phyloP scores from a whole-genome alignment of 2,329 filamentous ascomycete species.

The Myriangium duriaei region DNA sequence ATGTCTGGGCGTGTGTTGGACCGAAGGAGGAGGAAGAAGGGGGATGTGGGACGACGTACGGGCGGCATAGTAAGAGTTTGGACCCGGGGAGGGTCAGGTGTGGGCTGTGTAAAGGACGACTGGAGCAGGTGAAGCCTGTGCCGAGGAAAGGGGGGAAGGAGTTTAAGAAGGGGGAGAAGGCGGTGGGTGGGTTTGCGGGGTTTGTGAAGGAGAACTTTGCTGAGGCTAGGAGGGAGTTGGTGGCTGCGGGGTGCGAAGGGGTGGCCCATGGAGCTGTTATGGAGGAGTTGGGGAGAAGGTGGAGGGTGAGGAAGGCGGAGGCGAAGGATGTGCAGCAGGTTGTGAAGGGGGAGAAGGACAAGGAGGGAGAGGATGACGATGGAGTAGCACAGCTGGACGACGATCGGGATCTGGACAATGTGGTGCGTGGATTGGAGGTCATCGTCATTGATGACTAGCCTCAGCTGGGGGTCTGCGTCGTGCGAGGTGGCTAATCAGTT shows the following conservation, averaged over 20 bases:
- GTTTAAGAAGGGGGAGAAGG: constrained; percentile 15
- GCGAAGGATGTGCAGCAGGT: background rate
- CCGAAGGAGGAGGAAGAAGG: constrained; percentile 8
- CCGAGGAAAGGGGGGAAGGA: constrained; percentile 37
- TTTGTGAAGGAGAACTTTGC: constrained; percentile 59
- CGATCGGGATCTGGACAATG: constrained; percentile 11
- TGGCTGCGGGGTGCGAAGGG: constrained; percentile 24
- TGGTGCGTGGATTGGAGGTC: constrained; percentile 14
- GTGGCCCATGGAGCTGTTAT: constrained; percentile 55
- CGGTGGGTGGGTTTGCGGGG: constrained; percentile 39
- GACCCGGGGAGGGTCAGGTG: constrained; percentile 60
- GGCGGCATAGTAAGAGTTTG: constrained; percentile 77
- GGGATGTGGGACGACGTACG: constrained; percentile 58
- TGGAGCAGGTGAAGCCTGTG: constrained; percentile 69
- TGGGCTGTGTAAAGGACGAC: constrained; percentile 53
- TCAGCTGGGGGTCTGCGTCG: too few species aligned
- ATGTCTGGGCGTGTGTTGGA: constrained; percentile 62
- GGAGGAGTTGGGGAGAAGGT: constrained; percentile 52
- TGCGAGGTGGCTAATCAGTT: constrained; percentile 7
- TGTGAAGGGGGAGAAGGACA: constrained; percentile 1
- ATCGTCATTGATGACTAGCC: constrained; percentile 13
- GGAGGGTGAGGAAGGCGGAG: constrained; percentile 38
- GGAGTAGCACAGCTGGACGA: background rate
- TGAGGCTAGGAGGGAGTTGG: constrained; percentile 44
- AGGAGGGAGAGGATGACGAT: background rate